Evolutionary conservation across 1,284 basidiomycete species (phyloP), one percentile per base, ranked within the genome.

Genomic region (Coniophora puteana): DNA sequence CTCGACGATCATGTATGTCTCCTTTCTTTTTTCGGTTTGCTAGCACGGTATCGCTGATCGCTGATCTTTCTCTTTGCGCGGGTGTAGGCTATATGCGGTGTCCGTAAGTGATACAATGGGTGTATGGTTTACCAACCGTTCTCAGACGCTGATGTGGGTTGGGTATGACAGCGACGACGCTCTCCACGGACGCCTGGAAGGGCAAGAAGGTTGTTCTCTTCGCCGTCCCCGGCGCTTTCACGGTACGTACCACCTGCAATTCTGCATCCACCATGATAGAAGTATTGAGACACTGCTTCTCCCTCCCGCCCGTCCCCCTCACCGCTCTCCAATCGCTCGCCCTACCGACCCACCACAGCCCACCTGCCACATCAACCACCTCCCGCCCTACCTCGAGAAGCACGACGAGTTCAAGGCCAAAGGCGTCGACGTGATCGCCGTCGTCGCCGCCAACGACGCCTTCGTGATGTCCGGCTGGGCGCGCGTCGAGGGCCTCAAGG

Each of bases 161-260:
- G 20, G 25, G 13, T 20, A n/a, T 16, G 45, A 29, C 52, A 82
- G 80, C 76, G 26, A 58, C 62, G 29, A 66, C 66, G 46, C 65
- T 80, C 47, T 67, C 66, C 45, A 84, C 79, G 16, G 72, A 80
- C 49, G 71, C 77, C 34, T 89, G 84, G 84, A 86, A 84, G 63
- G 83, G 82, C 57, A 91, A 92, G 74, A 90, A 87, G 65, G 82
- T 90, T 41, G 82, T 91, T 34, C 62, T 90, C 45, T 75, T 90
- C 59, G 69, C 85, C 45, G 82, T 89, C 29, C 87, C 87, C 20
- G 86, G 87, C 41, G 85, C 86, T 20, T 88, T 89, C 67, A 88
- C 84, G 13, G 84, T 86, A 49, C 52, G 79, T 63, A 40, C n/a
- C n/a, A n/a, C n/a, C n/a, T n/a, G n/a, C 28, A 43, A 27, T 14